Evolutionary conservation across 305 asterid genomes (phyloP).

Genomic region (Solanum hybrid): DNA sequence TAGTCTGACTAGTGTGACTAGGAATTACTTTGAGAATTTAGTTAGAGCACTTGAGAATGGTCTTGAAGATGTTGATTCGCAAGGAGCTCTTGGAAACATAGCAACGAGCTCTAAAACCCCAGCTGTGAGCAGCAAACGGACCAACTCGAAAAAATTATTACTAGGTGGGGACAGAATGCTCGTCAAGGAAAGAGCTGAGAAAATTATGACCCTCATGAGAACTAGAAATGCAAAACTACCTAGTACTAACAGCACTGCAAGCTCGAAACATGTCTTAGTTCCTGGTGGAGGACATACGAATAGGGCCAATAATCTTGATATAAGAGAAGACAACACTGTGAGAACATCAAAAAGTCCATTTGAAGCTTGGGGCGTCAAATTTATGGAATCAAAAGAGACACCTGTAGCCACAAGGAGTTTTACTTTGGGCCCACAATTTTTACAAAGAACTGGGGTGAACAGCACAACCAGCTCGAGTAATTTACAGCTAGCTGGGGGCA

Average conservation of each 20-base stretch:
- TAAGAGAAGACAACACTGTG: neutral
- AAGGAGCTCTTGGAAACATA: conserved; percentile 11
- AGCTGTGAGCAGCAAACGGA: conserved; percentile 16
- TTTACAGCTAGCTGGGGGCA: neutral
- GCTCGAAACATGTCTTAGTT: neutral
- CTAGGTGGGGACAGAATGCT: neutral
- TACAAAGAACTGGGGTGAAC: neutral
- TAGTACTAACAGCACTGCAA: neutral
- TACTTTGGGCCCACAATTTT: neutral
- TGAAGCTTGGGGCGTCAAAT: neutral
- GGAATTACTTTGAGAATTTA: conserved; percentile 34
- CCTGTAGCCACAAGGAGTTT: neutral
- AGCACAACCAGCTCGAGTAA: neutral
- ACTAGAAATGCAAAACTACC: neutral
- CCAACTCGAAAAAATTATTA: neutral
- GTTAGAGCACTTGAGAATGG: conserved; percentile 45
- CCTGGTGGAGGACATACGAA: neutral
- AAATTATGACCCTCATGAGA: neutral
- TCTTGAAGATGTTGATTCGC: conserved; percentile 39
- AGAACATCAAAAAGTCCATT: neutral
- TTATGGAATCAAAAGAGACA: neutral
- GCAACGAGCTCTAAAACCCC: conserved; percentile 2
- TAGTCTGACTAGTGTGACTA: conserved; percentile 18
- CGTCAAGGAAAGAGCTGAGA: neutral
- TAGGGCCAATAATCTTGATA: neutral